Evolutionary conservation across 768 basidiomycete species (phyloP).

Genomic region (Lentinus brumalis): DNA sequence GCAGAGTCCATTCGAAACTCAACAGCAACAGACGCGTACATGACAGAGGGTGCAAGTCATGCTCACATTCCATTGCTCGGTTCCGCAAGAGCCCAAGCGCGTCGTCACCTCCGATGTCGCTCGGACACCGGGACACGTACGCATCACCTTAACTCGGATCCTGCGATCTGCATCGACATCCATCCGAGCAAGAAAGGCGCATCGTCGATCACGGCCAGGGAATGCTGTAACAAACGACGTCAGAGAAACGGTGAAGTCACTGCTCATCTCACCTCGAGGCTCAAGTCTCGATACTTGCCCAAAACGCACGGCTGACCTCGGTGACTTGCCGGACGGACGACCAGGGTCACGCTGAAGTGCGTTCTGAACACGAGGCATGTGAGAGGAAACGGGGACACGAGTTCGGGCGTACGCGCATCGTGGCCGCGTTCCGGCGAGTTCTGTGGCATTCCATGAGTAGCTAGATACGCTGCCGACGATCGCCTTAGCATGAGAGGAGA

Average conservation of each 20-base stretch:
- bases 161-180: background rate
- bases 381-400: conserved; percentile 3
- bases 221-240: conserved; percentile 9
- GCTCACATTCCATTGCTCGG: background rate
- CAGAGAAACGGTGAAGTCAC: background rate
- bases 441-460: conserved; percentile 4
- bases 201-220: background rate
- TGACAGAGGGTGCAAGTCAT: background rate
- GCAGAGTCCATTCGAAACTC: conserved; percentile 7
- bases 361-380: conserved; percentile 5
- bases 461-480: conserved; percentile 6
- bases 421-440: conserved; percentile 8
- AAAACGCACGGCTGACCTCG: background rate
- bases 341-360: background rate
- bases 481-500: background rate
- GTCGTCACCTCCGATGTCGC: conserved; percentile 2
- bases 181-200: background rate
- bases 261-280: background rate
- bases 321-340: background rate
- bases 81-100: background rate
- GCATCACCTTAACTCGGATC: background rate
- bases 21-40: background rate
- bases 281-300: background rate
- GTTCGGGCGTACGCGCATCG: background rate
- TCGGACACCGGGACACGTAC: conserved; percentile 3